Base-by-base conservation (phyloP, 148 eudicot species). In the Selenicereus undatus region DNA sequence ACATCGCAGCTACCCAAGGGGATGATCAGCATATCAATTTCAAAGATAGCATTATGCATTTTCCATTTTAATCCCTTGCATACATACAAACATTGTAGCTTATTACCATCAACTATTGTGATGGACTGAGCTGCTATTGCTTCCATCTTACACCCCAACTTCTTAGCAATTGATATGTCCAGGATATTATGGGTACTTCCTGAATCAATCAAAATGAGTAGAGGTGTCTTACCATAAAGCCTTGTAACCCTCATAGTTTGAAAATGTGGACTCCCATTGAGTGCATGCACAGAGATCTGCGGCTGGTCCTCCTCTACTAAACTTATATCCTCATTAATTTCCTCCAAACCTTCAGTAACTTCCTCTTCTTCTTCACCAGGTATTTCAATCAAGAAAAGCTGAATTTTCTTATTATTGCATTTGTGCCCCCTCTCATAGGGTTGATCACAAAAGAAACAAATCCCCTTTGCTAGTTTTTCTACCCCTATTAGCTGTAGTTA, bases 281-380 rank as follows among this genome's bases (percentile, higher is more conserved):
- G 17, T 7, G 56, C 56, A 73, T 1, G 21, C 1, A 42, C 0
- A 22, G 30, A 73, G 5, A 24, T 74, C 8, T 20, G 11, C 8
- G 76, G 54, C 8, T 11, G 13, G 8, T 10, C 14, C 0, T 45
- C 54, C 45, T 32, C 32, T 5, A 6, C 2, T n/a, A n/a, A 8
- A 4, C 17, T 42, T 27, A 10, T 22, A 0, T 14, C 22, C 8
- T 5, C 11, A 51, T 8, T 21, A 9, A 32, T 32, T 32, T 2
- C 2, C 1, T 2, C 32, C 3, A 20, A 0, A 2, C 7, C 0
- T 22, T 1, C 20, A 50, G 8, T 11, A 6, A 4, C 29, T 0
- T 43, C 76, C 6, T 73, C 52, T 2, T 22, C 75, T 11, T 42
- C 54, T 17, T 18, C 5, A 1, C 76, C 56, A 21, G 56, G 76